phyloP scores from a whole-genome alignment of 768 basidiomycete species.

The Stropharia rugosoannulata region DNA sequence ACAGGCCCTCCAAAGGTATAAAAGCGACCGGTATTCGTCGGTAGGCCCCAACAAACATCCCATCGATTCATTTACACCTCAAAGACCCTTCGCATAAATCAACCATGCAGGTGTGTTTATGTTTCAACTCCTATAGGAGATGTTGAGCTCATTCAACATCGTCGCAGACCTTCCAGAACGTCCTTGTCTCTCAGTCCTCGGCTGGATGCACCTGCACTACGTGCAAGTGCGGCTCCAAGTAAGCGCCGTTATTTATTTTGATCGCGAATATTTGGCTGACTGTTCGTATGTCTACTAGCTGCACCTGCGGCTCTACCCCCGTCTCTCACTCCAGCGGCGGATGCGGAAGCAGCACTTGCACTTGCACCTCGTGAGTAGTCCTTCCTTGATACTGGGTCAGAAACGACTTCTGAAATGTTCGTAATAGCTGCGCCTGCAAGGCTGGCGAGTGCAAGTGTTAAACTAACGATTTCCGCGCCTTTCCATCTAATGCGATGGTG shows the following conservation, averaged over 20 bases:
- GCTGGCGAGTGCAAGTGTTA: slow-evolving; percentile 3
- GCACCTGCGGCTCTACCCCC: slow-evolving; percentile 6
- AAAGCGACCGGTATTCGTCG: not conserved
- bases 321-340: slow-evolving; percentile 4
- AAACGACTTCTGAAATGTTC: no score
- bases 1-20: not conserved
- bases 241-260: not conserved
- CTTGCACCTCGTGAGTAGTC: not conserved
- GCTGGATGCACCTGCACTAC: slow-evolving; percentile 3
- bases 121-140: no score
- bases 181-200: not conserved
- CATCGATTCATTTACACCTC: not conserved
- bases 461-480: no score
- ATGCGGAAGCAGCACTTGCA: slow-evolving; percentile 6
- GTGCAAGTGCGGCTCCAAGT: slow-evolving; percentile 10
- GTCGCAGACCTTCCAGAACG: not conserved
- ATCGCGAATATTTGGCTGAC: not conserved
- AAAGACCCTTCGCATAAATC: not conserved
- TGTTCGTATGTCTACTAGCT: not conserved
- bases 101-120: not conserved
- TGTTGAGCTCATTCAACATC: not conserved
- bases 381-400: not conserved
- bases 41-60: not conserved
- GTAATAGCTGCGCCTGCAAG: slow-evolving; percentile 1
- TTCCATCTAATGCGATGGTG: no score